Base-by-base conservation (phyloP, 1,139 yeast genomes). In the Hansenula lynferdii region DNA sequence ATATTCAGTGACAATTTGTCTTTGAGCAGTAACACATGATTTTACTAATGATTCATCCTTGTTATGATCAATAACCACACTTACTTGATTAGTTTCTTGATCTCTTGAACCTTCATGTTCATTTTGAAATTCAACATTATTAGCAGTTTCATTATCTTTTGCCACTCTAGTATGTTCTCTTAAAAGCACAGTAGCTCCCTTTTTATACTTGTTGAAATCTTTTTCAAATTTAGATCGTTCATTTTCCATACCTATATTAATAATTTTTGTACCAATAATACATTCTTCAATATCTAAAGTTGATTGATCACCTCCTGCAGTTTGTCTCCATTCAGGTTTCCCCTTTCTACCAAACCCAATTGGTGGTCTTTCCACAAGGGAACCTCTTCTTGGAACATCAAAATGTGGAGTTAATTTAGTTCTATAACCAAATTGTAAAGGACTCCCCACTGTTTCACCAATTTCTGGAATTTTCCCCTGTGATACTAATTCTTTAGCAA, bases 391-490 rank as follows among this genome's bases (percentile, higher is more conserved):
- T n/a, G 95, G 95, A 31, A 87, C 67, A 56, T 87, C 92, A 62
- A 90, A 92, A 65, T 92, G 98, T 5, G 98, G 98, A 1, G 98
- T 92, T 37, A 92, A 71, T 56, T 92, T 92, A 1, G 98, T 92
- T 57, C 98, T 70, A 62, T 92, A 92, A 33, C 71, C 70, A 57
- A 74, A 85, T 49, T 80, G 72, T 43, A 78, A 64, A 5, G 98
- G 98, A 4, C 96, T 85, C 5, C 84, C 78, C 34, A 85, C 79
- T 0, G 97, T 90, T 4, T 67, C 62, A 10, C 70, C 70, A 24
- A 92, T 67, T 9, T 56, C 65, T 0, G 96, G 96, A 20, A 84
- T 57, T 34, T 66, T 56, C 0, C 59, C 58, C 10, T 62, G 57
- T 2, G 61, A 58, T 4, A 67, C 49, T 38, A 78, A 59, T 2